Base-by-base conservation (phyloP, 345 rosid genomes). In the Ceriops tagal region DNA sequence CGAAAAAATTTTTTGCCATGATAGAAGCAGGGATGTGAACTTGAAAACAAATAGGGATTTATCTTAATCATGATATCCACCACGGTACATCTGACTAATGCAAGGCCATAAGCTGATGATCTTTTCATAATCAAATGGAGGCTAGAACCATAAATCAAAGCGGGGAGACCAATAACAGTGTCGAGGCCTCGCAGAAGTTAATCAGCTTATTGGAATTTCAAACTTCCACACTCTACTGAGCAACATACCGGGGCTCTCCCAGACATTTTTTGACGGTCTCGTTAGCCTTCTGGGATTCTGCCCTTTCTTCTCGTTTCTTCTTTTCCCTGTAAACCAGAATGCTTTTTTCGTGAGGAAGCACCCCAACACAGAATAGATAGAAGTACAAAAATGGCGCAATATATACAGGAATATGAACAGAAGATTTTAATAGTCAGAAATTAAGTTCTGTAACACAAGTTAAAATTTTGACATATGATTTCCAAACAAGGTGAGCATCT, bases 221-320 rank as follows among this genome's bases (percentile, higher is more conserved):
- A 53, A 21, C 22, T 52, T 37, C 60, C 35, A 52, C 56, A 31
- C 9, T 20, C 51, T 70, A 81, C 72, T 80, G 71, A 56, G 74
- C 43, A 5, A 73, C 70, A 24, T 70, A 79, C 65, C 76, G 78
- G 71, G 70, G 66, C 68, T 86, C 86, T 31, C 93, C 92, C 77
- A 81, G 28, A 72, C 90, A 95, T 70, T 82, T 85, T 62, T 83
- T 82, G 61, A 92, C 73, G 5, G 96, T 86, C 78, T 92, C 99
- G 30, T 79, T 92, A 53, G 96, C 88, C 71, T 86, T 87, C 73
- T 87, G 93, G 15, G 97, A 80, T 73, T 79, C 91, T 4, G 85
- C 64, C 75, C 96, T 77, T 75, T 92, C 97, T 76, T 84, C 93
- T 74, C 61, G 83, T 75, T 95, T 92, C 83, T 86, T 95, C 90